phyloP scores from a whole-genome alignment of 2,329 filamentous ascomycete species.

The Clarireedia homoeocarpa region DNA sequence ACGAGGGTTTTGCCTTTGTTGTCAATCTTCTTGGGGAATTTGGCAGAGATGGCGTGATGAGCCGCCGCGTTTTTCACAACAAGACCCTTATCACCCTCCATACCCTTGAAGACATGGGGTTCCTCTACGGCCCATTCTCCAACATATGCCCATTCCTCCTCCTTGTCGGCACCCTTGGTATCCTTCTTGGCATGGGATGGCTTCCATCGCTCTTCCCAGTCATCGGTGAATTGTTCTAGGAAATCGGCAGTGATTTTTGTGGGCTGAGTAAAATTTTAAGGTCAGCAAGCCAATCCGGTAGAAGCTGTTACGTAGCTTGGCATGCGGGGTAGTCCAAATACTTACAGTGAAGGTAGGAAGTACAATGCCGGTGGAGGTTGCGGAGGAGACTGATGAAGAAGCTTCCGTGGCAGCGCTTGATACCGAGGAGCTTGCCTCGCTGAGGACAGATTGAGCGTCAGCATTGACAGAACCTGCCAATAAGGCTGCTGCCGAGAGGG shows the following conservation, averaged over 20 bases:
- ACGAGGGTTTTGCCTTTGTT: conserved; percentile 97
- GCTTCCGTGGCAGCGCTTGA: conserved; percentile 30
- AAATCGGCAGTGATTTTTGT: conserved; percentile 85
- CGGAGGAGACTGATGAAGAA: conserved; percentile 30
- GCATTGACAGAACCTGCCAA: conserved; percentile 62
- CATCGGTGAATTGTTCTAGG: conserved; percentile 96
- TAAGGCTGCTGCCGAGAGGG: conserved; percentile 66
- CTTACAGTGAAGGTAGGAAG: conserved; percentile 85
- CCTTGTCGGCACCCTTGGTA: conserved; percentile 57
- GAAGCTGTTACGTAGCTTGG: conserved; percentile 16
- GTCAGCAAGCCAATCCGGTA: not conserved
- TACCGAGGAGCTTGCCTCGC: conserved; percentile 37
- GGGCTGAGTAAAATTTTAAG: conserved; percentile 49
- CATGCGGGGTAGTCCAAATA: not conserved
- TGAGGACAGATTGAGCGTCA: conserved; percentile 50
- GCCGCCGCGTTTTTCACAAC: conserved; percentile 97
- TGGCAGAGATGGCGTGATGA: conserved; percentile 98
- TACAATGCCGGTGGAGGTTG: conserved; percentile 51
- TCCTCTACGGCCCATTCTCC: conserved; percentile 97
- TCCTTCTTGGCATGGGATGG: conserved; percentile 96
- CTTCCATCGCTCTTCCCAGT: conserved; percentile 92
- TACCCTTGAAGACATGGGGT: conserved; percentile 81
- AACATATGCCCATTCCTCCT: conserved; percentile 90
- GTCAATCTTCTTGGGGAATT: conserved; percentile 93
- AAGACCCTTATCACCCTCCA: conserved; percentile 90